Evolutionary conservation across 345 rosid genomes (phyloP).

Genomic region (Pistacia atlantica): DNA sequence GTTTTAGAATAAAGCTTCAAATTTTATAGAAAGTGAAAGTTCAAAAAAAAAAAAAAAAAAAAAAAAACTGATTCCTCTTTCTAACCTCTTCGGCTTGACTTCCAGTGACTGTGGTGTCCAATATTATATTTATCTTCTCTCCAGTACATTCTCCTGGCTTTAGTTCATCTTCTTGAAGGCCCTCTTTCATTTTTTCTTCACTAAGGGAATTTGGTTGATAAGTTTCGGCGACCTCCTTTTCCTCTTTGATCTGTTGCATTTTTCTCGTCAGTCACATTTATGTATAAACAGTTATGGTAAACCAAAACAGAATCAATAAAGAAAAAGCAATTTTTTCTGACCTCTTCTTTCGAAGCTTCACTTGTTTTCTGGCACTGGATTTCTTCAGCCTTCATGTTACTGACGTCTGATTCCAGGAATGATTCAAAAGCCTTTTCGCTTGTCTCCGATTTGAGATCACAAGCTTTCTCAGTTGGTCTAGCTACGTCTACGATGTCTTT

Average conservation of each 20-base stretch:
- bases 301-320: neutral
- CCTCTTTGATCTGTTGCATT: conserved; percentile 34
- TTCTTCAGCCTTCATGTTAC: conserved; percentile 18
- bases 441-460: conserved; percentile 14
- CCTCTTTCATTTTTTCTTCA: conserved; percentile 31
- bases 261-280: conserved; percentile 6
- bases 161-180: conserved; percentile 25
- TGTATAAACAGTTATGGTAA: neutral
- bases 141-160: conserved; percentile 22
- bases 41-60: neutral
- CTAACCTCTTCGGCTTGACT: conserved; percentile 41
- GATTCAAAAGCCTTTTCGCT: conserved; percentile 20
- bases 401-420: conserved; percentile 20
- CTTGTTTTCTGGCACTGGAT: conserved; percentile 15
- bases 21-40: neutral
- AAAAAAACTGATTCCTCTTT: neutral
- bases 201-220: conserved; percentile 12
- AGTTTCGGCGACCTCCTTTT: conserved; percentile 29
- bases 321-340: conserved; percentile 7
- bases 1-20: conserved; percentile 18
- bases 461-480: conserved; percentile 9
- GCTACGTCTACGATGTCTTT: conserved; percentile 13
- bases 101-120: conserved; percentile 15
- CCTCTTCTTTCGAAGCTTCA: conserved; percentile 42
- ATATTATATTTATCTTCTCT: conserved; percentile 15